phyloP scores from a whole-genome alignment of 192 early-diverging fungal species.

The Podila minutissima region DNA sequence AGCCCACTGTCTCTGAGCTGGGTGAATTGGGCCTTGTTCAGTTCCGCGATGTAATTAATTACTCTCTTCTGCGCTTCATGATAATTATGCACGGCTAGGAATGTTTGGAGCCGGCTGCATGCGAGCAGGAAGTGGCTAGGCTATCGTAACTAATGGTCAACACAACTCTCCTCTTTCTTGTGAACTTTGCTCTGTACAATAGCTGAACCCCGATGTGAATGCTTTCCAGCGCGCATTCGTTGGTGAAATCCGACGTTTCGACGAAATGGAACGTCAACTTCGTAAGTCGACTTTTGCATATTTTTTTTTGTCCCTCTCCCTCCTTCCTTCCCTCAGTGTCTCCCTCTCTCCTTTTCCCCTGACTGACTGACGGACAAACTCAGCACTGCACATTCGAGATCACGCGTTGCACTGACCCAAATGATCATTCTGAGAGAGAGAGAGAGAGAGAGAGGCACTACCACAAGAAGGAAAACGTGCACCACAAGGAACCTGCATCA shows the following conservation, averaged over 20 bases:
- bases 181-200: neutral
- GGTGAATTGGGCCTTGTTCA: constrained; percentile 96
- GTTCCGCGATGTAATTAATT: constrained; percentile 86
- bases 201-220: constrained; percentile 95
- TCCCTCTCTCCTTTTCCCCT: neutral
- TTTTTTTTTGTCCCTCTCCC: constrained; percentile 1
- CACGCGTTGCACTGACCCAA: constrained; percentile 1
- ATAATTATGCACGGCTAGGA: too few relatives aligned
- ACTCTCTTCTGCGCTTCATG: neutral
- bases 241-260: constrained; percentile 91
- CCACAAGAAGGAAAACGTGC: too few relatives aligned
- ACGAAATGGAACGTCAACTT: constrained; percentile 97
- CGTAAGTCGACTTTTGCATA: constrained; percentile 65
- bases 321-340: neutral
- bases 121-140: neutral
- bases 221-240: constrained; percentile 99
- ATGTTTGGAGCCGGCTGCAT: too few relatives aligned
- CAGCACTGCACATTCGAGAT: neutral
- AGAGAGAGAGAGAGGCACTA: too few relatives aligned
- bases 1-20: constrained; percentile 91
- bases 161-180: neutral
- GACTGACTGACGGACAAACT: neutral
- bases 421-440: too few relatives aligned
- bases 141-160: neutral
- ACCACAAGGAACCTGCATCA: neutral